Evolutionary conservation across 2,329 filamentous ascomycete species (phyloP), one percentile per base, ranked within the genome.

Genomic region (Colletotrichum lentis): DNA sequence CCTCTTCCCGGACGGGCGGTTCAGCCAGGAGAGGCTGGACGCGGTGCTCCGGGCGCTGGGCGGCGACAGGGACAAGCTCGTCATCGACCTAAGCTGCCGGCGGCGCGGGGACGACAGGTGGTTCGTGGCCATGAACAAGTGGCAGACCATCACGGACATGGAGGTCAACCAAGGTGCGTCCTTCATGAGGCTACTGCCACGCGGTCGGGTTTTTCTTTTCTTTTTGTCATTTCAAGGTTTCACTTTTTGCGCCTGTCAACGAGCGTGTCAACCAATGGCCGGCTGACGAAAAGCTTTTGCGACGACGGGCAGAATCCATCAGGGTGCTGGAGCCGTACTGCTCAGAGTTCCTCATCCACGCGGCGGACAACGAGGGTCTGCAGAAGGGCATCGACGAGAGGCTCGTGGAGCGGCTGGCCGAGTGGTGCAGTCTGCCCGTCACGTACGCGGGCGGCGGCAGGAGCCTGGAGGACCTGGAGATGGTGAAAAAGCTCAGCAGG

Each of bases 41-140:
- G 86, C 89, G 37, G 90, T 98, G 7, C 84, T 98, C 1, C 78
- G 83, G 27, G 87, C 90, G 1, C 85, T 99, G 5, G 90, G 84
- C 31, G 89, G 90, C 61, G 90, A 97, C 76, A 93, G 85, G 76
- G 81, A 84, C 56, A 96, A 92, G 79, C 88, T 99, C 56, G 95
- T 99, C 72, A 94, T 99, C 77, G 96, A 99, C 76, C 86, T 99
- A 27, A 97, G 94, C 79, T 99, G 96, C 77, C 89, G 96, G 59
- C 85, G 90, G 67, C 90, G 89, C 69, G 91, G 85, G 44, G 82
- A 84, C 3, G 84, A 90, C 64, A 90, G 83, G 46, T 99, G 96
- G 96, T 94, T 92, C 74, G 96, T 99, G n/a, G 95, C 96, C 63
- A 99, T 97, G 91, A 93, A 99, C 80, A 97, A 97, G 79, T 99